Base-by-base conservation (phyloP, 805 yeast genomes). In the Ogataea chonburiensis region DNA sequence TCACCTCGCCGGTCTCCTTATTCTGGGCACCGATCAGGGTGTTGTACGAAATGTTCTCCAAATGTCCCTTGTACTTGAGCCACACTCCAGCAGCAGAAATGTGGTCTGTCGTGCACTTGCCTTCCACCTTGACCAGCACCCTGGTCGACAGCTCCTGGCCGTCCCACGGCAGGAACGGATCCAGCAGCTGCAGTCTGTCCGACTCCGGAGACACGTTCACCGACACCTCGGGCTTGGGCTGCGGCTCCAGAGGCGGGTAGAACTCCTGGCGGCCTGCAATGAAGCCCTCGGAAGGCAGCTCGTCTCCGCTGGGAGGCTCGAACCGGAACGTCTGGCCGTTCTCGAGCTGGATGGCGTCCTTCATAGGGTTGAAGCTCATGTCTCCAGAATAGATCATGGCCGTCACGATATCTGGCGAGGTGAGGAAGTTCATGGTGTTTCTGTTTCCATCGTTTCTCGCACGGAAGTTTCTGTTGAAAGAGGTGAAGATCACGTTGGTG, bases 361-460 rank as follows among this genome's bases (percentile, higher is more conserved):
- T 88, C 62, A 89, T 55, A 56, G 98, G 98, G 79, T 89, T 91
- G 80, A 91, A 89, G 62, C 91, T 78, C 75, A 91, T 82, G 70
- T 86, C 94, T 71, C 96, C 97, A 34, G 97, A 81, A 65, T 89
- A 84, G 53, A 95, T 95, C 71, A 81, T 87, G 47, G 96, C 97
- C 33, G 96, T 87, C 38, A 84, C 88, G 70, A 89, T 79, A 67
- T 89, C 98, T 62, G 98, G 98, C 45, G 96, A 87, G 34, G 98
- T 94, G 60, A 89, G 88, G 62, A 89, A 89, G 54, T 96, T 95
- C 76, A 89, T 93, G 47, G 98, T 89, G 48, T 85, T 85, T 62
- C 96, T 91, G 82, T 89, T 91, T 71, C 96, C 95, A 69, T 89
- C 98, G 67, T 89, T 89, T 81, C 98, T 86, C 49, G 96, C 81